Base-by-base conservation (phyloP, 768 basidiomycete species). In the Lactifluus hygrophoroides region DNA sequence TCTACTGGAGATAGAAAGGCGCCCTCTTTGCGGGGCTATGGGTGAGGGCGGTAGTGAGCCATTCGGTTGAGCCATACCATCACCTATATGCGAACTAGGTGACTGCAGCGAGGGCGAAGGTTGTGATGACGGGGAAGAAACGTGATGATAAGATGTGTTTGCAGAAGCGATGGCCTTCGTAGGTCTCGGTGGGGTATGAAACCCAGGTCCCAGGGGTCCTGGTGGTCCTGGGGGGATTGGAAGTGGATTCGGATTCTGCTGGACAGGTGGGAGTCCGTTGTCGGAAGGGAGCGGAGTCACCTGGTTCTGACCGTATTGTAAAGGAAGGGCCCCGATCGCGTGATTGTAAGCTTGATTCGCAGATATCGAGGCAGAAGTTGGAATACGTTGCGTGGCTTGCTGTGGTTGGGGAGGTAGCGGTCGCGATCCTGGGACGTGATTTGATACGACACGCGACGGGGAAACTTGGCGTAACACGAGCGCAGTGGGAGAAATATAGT, bases 1-100 rank as follows among this genome's bases (percentile, higher is more conserved):
- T 37, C 75, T 76, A 48, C 79, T 70, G n/a, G 75, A 69, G 11
- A 72, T 65, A 11, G 68, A 60, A 50, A 35, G 48, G 19, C 44
- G 58, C n/a, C 52, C 57, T 23, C 30, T n/a, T 43, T 25, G 46
- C 17, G 46, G 51, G 16, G 50, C 58, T 35, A 58, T 47, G 1
- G 65, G 52, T 2, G 65, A 51, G 13, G 56, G 55, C 10, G 48
- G 55, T n/a, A 55, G 30, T 16, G 50, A 47, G 16, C 40, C 23
- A 72, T 65, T 14, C 68, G 69, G 1, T 64, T 65, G 14, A 8
- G 23, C 11, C 46, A 45, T 43, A 13, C 51, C 53, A 9, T 60
- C 49, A 34, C 40, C 25, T 19, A 60, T 43, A 51, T 45, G 42
- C 38, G 35, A 35, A 28, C 32, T 47, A 16, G 62, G 57, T 14